phyloP scores from a whole-genome alignment of 1,139 yeast genomes.

The Saccharomyces hybrid region DNA sequence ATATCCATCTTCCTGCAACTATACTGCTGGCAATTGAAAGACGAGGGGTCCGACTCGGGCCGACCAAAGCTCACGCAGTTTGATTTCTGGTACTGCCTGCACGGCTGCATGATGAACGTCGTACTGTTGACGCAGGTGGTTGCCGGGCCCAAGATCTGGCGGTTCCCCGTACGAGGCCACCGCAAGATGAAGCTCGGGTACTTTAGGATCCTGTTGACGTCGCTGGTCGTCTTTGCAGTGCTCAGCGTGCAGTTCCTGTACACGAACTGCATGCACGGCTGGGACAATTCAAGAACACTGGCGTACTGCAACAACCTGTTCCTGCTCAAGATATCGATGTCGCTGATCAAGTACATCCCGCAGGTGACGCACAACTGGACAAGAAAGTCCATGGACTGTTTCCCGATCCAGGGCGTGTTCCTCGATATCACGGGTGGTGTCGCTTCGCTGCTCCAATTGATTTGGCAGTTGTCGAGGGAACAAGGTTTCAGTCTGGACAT shows the following conservation, averaged over 20 bases:
- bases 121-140: conserved; percentile 35
- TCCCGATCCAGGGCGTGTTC: conserved; percentile 43
- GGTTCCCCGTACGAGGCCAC: conserved; percentile 18
- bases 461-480: conserved; percentile 22
- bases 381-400: conserved; percentile 50
- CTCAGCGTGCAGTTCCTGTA: conserved; percentile 13
- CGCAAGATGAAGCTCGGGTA: conserved; percentile 24
- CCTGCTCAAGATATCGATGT: conserved; percentile 44
- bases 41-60: conserved; percentile 9
- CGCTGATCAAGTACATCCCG: conserved; percentile 53
- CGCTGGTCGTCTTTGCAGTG: conserved; percentile 15
- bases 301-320: conserved; percentile 25
- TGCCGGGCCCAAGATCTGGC: conserved; percentile 32
- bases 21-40: conserved; percentile 18
- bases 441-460: conserved; percentile 42
- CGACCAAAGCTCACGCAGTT: conserved; percentile 36
- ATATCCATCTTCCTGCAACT: conserved; percentile 36
- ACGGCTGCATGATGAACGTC: conserved; percentile 36
- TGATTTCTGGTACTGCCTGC: conserved; percentile 40
- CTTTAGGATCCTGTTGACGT: conserved; percentile 19
- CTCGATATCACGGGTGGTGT: conserved; percentile 50
- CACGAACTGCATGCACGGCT: conserved; percentile 10
- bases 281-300: conserved; percentile 23
- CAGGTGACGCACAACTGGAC: conserved; percentile 48
- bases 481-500: conserved; percentile 17